Base-by-base conservation (phyloP, 176 grass and related monocot species). In the Miscanthus lutarioriparius region DNA sequence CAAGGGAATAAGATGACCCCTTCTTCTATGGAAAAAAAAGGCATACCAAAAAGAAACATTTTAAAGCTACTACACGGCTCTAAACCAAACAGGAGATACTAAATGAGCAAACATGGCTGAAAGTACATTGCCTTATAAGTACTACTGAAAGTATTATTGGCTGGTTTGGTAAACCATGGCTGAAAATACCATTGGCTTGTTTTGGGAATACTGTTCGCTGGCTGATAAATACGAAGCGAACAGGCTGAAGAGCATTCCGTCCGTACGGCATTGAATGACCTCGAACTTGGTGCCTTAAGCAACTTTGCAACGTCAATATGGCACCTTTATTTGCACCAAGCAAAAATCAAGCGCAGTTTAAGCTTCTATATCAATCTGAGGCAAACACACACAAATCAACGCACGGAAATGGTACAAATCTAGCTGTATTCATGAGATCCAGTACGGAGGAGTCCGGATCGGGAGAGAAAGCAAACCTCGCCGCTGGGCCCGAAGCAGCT, bases 401-500 rank as follows among this genome's bases (percentile, higher is more conserved):
- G 16, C 62, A 8, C 6, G 25, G 13, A 41, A 74, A 83, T 33
- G 38, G 19, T 25, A 32, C 47, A 47, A 90, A 87, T 84, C 84
- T 90, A 63, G n/a, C 28, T 22, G 47, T 74, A 83, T 74, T 2
- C n/a, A 20, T 37, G 80, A 84, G 84, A 90, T 90, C 89, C 69
- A 79, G 39, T 64, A 80, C 75, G 69, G 74, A 82, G 11, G 41
- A 73, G 65, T 16, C 65, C 66, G 88, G 84, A 90, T 90, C 89
- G 45, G 39, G 71, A 35, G 37, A 41, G 61, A 86, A 75, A 3
- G 27, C 86, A 58, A 78, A 91, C 90, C 90, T 91, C 90, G 66
- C 90, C 90, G 59, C 82, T 88, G 67, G 82, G 78, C 0, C 86
- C 90, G 82, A 91, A 91, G 78, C 90, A 91, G 86, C 39, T 91